Conservation (phyloP, 805 yeast genomes). For the Yarrowia hollandica region DNA sequence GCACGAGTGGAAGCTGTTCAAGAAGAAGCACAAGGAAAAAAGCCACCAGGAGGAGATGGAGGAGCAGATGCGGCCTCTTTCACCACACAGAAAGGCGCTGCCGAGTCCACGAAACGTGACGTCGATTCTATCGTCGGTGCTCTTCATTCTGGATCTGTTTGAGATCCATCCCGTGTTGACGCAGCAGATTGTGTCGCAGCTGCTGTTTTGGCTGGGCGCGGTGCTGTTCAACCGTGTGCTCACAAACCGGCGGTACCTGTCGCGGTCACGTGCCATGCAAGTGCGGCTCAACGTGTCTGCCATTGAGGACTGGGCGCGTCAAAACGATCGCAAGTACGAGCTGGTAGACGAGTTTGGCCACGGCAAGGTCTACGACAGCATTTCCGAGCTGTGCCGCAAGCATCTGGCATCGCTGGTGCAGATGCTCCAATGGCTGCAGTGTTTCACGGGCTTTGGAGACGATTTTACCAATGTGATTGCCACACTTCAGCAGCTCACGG, state of each 20-base stretch:
- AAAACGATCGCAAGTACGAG: slow-evolving; percentile 56
- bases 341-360: slow-evolving; percentile 36
- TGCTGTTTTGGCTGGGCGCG: slow-evolving; percentile 74
- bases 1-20: slow-evolving; percentile 65
- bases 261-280: slow-evolving; percentile 86
- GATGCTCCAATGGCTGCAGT: slow-evolving; percentile 86
- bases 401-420: slow-evolving; percentile 76
- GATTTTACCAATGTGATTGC: slow-evolving; percentile 45
- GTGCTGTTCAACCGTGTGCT: slow-evolving; percentile 72
- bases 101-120: slow-evolving; percentile 87
- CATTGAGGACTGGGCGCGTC: slow-evolving; percentile 90
- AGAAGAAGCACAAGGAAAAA: slow-evolving; percentile 50
- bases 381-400: slow-evolving; percentile 62
- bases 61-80: slow-evolving; percentile 80
- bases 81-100: slow-evolving; percentile 71
- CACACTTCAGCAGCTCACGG: slow-evolving; percentile 57
- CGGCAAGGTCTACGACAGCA: slow-evolving; percentile 50
- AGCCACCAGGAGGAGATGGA: slow-evolving; percentile 71
- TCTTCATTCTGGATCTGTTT: slow-evolving; percentile 80
- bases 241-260: slow-evolving; percentile 63
- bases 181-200: slow-evolving; percentile 74
- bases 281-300: slow-evolving; percentile 81
- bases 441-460: slow-evolving; percentile 67
- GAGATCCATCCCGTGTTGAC: slow-evolving; percentile 75
- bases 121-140: slow-evolving; percentile 83